phyloP scores from a whole-genome alignment of 129 eudicot genomes.

The Artemisia annua region DNA sequence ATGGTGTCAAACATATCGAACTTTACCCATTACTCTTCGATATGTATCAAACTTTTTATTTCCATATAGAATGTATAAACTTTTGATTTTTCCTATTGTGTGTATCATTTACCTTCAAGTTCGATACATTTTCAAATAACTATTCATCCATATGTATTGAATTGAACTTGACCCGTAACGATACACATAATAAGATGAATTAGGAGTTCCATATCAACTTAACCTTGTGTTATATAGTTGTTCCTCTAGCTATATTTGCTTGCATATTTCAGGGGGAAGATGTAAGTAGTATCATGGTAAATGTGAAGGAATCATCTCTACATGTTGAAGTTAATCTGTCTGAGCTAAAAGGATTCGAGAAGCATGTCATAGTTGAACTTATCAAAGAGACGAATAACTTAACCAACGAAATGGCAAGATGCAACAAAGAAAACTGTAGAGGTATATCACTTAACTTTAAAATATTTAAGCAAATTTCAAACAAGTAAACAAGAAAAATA shows the following conservation, averaged over 20 bases:
- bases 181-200: too few relatives aligned
- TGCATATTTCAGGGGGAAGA: constrained; percentile 45
- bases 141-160: too few relatives aligned
- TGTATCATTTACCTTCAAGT: too few relatives aligned
- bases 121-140: too few relatives aligned
- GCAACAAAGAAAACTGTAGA: constrained; percentile 46
- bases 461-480: not conserved
- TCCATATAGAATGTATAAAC: too few relatives aligned
- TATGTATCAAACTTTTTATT: not conserved
- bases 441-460: constrained; percentile 32
- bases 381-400: constrained; percentile 52
- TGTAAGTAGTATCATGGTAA: constrained; percentile 62
- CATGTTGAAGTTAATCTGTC: constrained; percentile 74
- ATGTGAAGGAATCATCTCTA: constrained; percentile 58
- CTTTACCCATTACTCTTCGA: not conserved
- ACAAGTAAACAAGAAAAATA: not conserved
- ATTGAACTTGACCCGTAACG: too few relatives aligned
- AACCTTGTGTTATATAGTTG: too few relatives aligned
- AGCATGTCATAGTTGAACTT: constrained; percentile 76
- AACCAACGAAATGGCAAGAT: constrained; percentile 16
- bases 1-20: too few relatives aligned
- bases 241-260: too few relatives aligned
- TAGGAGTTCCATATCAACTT: too few relatives aligned
- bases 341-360: constrained; percentile 75
- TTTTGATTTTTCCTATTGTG: too few relatives aligned